These are phyloP conservation scores for Xerocomellus dryophilus DNA, from an alignment of 768 basidiomycete species.

Conservation along the genomic window DNA sequence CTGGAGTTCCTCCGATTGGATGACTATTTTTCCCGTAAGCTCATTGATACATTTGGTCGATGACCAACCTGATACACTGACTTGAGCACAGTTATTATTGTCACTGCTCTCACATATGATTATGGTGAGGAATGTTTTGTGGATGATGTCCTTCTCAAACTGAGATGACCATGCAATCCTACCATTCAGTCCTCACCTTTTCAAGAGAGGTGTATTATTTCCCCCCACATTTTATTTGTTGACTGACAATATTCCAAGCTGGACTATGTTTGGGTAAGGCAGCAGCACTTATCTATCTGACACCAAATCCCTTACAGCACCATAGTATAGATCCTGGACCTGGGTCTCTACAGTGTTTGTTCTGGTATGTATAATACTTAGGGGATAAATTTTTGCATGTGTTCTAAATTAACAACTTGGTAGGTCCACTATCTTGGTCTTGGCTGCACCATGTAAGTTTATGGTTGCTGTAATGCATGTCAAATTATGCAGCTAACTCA, in stretches of 20 bases:
- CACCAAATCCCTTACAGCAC: not conserved
- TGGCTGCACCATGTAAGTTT: slow-evolving; percentile 1
- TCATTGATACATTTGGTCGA: not conserved
- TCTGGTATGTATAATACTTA: too few species aligned
- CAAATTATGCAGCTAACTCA: not conserved
- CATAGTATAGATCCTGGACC: not conserved
- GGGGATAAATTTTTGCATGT: too few species aligned
- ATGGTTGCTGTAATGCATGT: not conserved
- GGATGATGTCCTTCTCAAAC: too few species aligned
- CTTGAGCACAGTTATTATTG: not conserved
- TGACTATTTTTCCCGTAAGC: not conserved
- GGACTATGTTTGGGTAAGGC: slow-evolving; percentile 13
- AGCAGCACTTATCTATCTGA: not conserved
- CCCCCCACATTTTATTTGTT: fast-evolving
- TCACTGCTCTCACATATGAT: slow-evolving; percentile 1
- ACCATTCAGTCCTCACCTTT: slow-evolving; percentile 1
- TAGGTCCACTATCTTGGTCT: slow-evolving; percentile 8
- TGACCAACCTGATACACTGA: not conserved
- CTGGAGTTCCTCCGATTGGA: not conserved
- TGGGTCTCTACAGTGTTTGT: too few species aligned
- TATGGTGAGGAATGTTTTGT: not conserved
- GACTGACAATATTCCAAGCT: not conserved
- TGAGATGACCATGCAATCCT: not conserved
- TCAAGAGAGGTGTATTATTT: not conserved
- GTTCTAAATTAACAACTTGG: not conserved